Evolutionary conservation across 108 stramenopile species (phyloP), one percentile per base, ranked within the genome.

Genomic region (Licmophora abbreviata): DNA sequence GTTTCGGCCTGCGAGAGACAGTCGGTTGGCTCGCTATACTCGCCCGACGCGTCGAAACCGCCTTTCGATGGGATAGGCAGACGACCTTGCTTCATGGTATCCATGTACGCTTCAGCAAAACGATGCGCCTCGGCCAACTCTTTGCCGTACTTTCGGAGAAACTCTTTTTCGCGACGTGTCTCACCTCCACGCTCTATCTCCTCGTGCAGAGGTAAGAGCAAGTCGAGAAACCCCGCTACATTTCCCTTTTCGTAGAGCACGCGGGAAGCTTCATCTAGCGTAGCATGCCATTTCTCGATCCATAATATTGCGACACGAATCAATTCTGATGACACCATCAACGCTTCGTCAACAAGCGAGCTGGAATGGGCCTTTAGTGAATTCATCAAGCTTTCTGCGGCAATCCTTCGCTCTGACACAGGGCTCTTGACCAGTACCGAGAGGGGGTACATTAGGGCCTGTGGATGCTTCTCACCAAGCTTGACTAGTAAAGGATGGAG

Each of bases 241-340:
- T 99, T 89, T n/a, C 92, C 91, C 57, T 97, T 95, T 34, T 85
- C 91, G 52, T 88, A 97, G 61, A 89, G 93, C 4, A 91, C 68
- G 11, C 88, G 58, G 21, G 79, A 77, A 0, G 99, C 97, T 56
- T 98, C 97, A 57, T 99, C 96, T 9, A 99, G 72, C 6, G 85
- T 94, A 54, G 90, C 94, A 44, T 95, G 97, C 99, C 99, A 99
- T 35, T 85, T 68, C 65, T 99, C 99, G n/a, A 91, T 70, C 97
- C 97, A 98, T 20, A 97, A 73, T 35, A 99, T 97, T 33, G 96
- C 95, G n/a, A 99, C 95, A n/a, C 95, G 81, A 40, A 99, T 96
- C 17, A 99, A 73, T 59, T 99, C 97, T 5, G 85, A 74, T 26
- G 91, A 92, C 1, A 99, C 99, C 71, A 96, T 69, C 4, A 85